A percentile compares a stretch with the other conserved stretches of the same genome.
phyloP scores from a whole-genome alignment of 495 filamentous ascomycete genomes.

The Aspergillus asperescens region DNA sequence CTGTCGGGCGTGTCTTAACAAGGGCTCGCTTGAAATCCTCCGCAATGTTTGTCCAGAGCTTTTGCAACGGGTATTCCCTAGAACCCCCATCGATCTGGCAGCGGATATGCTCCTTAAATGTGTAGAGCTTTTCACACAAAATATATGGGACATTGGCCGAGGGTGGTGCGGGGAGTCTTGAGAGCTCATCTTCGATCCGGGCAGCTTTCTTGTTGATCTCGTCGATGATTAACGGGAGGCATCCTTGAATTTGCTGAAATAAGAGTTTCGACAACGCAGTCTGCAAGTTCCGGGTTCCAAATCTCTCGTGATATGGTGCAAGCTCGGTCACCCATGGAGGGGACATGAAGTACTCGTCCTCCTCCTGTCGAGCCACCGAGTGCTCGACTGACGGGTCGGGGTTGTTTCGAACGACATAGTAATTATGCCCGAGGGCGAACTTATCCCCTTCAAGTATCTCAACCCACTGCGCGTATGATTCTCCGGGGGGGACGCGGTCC shows the following conservation, averaged over 20 bases:
- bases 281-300: slow-evolving; percentile 55
- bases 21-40: slow-evolving; percentile 35
- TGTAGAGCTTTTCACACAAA: slow-evolving; percentile 32
- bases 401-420: slow-evolving; percentile 62
- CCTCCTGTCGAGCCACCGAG: slow-evolving; percentile 49
- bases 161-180: slow-evolving; percentile 51
- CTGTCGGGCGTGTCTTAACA: slow-evolving; percentile 28
- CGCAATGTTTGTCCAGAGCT: slow-evolving; percentile 32
- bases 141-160: slow-evolving; percentile 32
- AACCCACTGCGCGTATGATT: slow-evolving; percentile 50
- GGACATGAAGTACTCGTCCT: slow-evolving; percentile 53
- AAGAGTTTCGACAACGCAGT: slow-evolving; percentile 49
- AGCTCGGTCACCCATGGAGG: slow-evolving; percentile 46
- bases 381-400: slow-evolving; percentile 46
- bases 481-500: slow-evolving; percentile 52
- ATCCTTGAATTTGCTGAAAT: slow-evolving; percentile 52
- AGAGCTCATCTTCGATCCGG: slow-evolving; percentile 44
- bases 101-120: slow-evolving; percentile 27
- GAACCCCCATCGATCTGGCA: slow-evolving; percentile 34
- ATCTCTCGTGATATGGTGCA: slow-evolving; percentile 42
- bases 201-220: slow-evolving; percentile 50
- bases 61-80: slow-evolving; percentile 30
- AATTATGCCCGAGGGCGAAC: slow-evolving; percentile 57
- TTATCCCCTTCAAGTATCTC: slow-evolving; percentile 51
- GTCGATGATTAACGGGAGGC: slow-evolving; percentile 53